phyloP scores from a whole-genome alignment of 768 basidiomycete genomes.

The Auricularia cornea region DNA sequence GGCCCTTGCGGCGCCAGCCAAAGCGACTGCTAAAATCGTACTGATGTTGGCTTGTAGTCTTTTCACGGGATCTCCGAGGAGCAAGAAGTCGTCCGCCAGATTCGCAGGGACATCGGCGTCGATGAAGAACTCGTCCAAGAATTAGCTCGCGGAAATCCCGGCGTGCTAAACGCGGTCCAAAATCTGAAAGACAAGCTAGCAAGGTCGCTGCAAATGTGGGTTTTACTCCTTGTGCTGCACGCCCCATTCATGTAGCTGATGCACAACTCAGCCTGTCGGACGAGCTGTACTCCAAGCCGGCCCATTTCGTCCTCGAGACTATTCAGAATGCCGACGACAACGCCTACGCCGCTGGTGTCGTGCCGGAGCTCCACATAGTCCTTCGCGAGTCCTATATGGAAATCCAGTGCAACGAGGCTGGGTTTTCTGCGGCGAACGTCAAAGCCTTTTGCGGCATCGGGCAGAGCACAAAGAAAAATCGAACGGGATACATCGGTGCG shows the following conservation, averaged over 20 bases:
- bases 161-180: neutral
- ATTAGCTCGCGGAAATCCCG: neutral
- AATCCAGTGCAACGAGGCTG: conserved; percentile 18
- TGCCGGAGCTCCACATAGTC: conserved; percentile 10
- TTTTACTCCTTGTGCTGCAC: no score
- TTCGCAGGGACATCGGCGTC: neutral
- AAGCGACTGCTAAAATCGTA: no score
- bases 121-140: neutral
- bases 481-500: conserved; percentile 11
- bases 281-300: conserved; percentile 19
- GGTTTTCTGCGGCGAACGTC: conserved; percentile 16
- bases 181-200: neutral
- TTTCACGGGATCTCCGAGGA: neutral
- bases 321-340: conserved; percentile 24
- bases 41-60: no score
- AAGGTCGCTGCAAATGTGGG: neutral
- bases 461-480: conserved; percentile 15
- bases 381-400: conserved; percentile 8
- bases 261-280: conserved; percentile 1
- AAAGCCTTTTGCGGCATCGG: conserved; percentile 19
- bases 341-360: conserved; percentile 4
- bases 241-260: neutral
- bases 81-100: neutral
- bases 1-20: no score
- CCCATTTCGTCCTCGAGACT: conserved; percentile 21